Evolutionary conservation across 129 eudicot genomes (phyloP).

Genomic region (Flaveria trinervia): DNA sequence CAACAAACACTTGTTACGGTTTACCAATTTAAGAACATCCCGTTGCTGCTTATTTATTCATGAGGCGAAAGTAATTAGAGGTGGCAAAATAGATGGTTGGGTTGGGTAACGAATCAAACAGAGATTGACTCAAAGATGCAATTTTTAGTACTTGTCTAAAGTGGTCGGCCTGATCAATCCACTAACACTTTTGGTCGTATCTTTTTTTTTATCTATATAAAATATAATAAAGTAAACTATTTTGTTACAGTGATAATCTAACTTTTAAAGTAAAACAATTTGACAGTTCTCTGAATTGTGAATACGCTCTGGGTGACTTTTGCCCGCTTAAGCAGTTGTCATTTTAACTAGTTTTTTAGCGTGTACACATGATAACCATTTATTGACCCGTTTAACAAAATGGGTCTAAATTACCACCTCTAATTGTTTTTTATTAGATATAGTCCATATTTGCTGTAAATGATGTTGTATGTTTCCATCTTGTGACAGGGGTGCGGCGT

Average conservation of each 20-base stretch:
- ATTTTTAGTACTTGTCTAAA: background rate
- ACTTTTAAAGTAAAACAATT: background rate
- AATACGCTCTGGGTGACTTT: background rate
- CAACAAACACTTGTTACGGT: background rate
- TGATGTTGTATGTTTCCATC: background rate
- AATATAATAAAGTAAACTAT: background rate
- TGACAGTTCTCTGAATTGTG: background rate
- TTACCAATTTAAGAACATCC: background rate
- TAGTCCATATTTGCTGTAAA: background rate
- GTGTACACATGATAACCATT: background rate
- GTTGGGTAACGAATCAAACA: background rate
- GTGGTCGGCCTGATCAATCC: background rate
- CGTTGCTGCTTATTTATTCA: background rate
- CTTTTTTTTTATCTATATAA: background rate
- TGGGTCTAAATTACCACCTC: background rate
- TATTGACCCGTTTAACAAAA: background rate
- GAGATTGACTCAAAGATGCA: background rate
- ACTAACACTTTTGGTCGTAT: background rate
- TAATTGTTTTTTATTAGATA: background rate
- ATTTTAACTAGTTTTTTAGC: background rate
- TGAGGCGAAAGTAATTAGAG: background rate
- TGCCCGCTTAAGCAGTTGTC: background rate
- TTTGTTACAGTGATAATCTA: background rate
- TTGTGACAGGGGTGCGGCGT: constrained; percentile 57
- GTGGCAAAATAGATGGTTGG: background rate